Conservation (phyloP, 306 rosid genomes). For the Psophocarpus tetragonolobus region DNA sequence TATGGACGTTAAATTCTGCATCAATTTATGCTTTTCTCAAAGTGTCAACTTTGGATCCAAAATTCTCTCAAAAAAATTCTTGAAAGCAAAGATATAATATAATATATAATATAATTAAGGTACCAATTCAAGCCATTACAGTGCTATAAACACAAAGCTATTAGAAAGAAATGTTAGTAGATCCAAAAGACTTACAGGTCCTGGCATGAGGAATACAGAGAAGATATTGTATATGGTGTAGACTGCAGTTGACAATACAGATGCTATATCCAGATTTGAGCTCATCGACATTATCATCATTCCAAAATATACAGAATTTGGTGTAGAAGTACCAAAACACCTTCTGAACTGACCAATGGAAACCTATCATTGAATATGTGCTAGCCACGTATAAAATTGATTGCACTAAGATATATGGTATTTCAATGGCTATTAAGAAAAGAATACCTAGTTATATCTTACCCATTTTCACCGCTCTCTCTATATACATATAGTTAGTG, state of each 20-base stretch:
- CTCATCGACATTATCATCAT: conserved; percentile 72
- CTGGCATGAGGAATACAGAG: conserved; percentile 86
- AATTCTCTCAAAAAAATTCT: background rate
- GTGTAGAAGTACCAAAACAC: conserved; percentile 80
- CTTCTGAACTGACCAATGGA: conserved; percentile 63
- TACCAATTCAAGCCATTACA: background rate
- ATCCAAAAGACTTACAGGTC: conserved; percentile 57
- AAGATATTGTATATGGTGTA: conserved; percentile 81
- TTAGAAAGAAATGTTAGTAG: conserved; percentile 2
- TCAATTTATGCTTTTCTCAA: background rate
- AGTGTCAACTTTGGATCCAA: background rate
- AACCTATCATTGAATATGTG: conserved; percentile 82
- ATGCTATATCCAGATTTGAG: conserved; percentile 65
- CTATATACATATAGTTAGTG: no score
- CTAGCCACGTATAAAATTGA: conserved; percentile 65
- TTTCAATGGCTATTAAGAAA: conserved; percentile 51
- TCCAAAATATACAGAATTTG: conserved; percentile 80
- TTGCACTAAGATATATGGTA: conserved; percentile 72
- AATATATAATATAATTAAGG: background rate
- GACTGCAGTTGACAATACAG: conserved; percentile 61
- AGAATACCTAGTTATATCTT: no score
- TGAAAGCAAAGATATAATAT: no score
- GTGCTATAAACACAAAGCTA: background rate
- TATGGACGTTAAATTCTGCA: background rate
- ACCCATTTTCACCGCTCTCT: no score